Evolutionary conservation across 2,329 filamentous ascomycete genomes (phyloP), one percentile per base, ranked within the genome.

Genomic region (Fusarium bactridioides): DNA sequence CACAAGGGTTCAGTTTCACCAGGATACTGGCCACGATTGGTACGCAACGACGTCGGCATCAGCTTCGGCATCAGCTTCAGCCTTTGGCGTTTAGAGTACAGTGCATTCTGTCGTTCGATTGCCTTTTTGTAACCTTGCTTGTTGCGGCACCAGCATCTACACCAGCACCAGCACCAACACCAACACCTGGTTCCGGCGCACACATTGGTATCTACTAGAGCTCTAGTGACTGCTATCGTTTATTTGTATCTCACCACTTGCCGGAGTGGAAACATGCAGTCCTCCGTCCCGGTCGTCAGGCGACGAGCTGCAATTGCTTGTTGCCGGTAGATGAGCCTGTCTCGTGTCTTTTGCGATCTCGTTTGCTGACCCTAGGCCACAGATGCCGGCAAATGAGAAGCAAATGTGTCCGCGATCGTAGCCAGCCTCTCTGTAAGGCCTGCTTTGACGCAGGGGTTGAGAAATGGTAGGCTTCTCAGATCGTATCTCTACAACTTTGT

Each of bases 311-410:
- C 85, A 31, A 86, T 88, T 74, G 86, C 86, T 63, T 88, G 86
- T 74, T 82, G 85, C 79, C 85, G 86, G 86, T 87, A 79, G 69
- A 81, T 78, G 70, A 31, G 41, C 37, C 25, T 38, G 48, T 43
- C 16, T 38, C 23, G 47, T 61, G 19, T 16, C 40, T 29, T 5
- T 8, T 31, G 21, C 13, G 23, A 44, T 31, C 19, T 23, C 31
- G 23, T 58, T 45, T 35, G 41, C 56, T 74, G 27, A 74, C 33
- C 15, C 23, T 33, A n/a, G 29, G 27, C 50, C 62, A 21, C 58
- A 87, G 86, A 81, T 89, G 87, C 70, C 86, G 87, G 38, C 85
- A 86, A 38, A 86, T 88, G 82, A 84, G 87, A 67, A 88, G 85
- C 77, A 89, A 88, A 79, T 89, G 87, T 72, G 75, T 86, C 23